Evolutionary conservation across 1,284 basidiomycete genomes (phyloP).

Genomic region (Neolentinus lepideus): DNA sequence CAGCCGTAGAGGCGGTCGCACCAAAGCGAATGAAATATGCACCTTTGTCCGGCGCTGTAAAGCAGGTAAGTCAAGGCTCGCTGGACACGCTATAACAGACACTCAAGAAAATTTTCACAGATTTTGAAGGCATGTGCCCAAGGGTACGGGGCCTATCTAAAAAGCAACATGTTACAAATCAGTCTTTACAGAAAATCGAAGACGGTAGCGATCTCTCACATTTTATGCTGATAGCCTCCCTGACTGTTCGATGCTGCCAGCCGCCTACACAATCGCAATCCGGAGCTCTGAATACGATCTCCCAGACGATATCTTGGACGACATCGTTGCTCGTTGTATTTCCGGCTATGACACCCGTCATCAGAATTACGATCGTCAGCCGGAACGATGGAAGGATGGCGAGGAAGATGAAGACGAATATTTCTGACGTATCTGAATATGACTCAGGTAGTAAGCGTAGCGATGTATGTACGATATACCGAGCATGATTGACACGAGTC

Average conservation of each 20-base stretch:
- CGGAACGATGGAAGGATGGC: conserved; percentile 14
- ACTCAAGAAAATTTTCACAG: conserved; percentile 39
- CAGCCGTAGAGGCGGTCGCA: conserved; percentile 62
- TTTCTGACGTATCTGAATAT: background rate
- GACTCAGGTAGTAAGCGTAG: background rate
- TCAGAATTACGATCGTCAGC: conserved; percentile 11
- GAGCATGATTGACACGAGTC: no score
- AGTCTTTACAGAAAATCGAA: conserved; percentile 92
- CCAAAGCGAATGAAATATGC: conserved; percentile 65
- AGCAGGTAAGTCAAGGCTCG: conserved; percentile 44
- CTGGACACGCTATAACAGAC: no score
- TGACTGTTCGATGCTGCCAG: conserved; percentile 26
- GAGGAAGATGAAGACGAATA: conserved; percentile 14
- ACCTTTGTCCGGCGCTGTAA: conserved; percentile 77
- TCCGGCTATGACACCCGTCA: conserved; percentile 19
- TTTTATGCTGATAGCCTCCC: background rate
- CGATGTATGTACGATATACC: no score
- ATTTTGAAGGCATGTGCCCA: conserved; percentile 70
- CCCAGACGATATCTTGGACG: conserved; percentile 56
- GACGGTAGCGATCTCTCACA: conserved; percentile 48
- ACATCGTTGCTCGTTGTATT: conserved; percentile 48
- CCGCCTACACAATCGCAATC: conserved; percentile 63
- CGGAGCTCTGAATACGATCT: conserved; percentile 67
- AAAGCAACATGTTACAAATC: conserved; percentile 83
- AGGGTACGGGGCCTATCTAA: conserved; percentile 70